These are phyloP conservation scores for Alternaria tenuissima DNA, from an alignment of 2,329 filamentous ascomycete genomes.

Conservation along the genomic window DNA sequence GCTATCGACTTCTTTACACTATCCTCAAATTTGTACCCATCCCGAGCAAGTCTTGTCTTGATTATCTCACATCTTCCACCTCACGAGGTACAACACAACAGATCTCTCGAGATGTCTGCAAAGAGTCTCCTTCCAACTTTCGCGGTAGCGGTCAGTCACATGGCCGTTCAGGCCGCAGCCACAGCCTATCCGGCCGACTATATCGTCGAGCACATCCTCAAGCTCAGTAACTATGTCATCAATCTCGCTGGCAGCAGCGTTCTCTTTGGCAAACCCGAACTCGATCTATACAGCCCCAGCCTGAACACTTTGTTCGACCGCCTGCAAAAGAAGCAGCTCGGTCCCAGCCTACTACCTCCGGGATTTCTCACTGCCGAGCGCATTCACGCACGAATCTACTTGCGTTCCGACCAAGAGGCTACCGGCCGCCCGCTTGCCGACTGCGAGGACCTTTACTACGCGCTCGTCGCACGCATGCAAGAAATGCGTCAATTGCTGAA, in stretches of 20 bases:
- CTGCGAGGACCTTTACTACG: slow-evolving; percentile 48
- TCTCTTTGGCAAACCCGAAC: slow-evolving; percentile 16
- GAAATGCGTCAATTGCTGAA: slow-evolving; percentile 34
- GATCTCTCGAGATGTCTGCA: slow-evolving; percentile 10
- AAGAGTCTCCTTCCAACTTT: slow-evolving; percentile 18
- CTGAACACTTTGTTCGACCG: slow-evolving; percentile 39
- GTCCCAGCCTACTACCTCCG: slow-evolving; percentile 24
- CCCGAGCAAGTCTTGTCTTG: neutral
- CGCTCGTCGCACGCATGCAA: slow-evolving; percentile 35
- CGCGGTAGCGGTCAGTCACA: slow-evolving; percentile 25
- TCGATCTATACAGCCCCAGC: slow-evolving; percentile 38
- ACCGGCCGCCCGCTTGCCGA: slow-evolving; percentile 58
- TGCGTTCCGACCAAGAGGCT: slow-evolving; percentile 44
- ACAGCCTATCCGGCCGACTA: slow-evolving; percentile 17
- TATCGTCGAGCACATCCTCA: slow-evolving; percentile 31
- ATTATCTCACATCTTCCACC: neutral
- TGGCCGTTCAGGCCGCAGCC: slow-evolving; percentile 16
- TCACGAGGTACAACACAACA: neutral
- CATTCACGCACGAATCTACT: slow-evolving; percentile 15
- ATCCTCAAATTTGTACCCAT: neutral
- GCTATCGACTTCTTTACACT: neutral
- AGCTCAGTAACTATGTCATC: slow-evolving; percentile 24
- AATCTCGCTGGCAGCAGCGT: slow-evolving; percentile 15
- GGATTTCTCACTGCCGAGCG: slow-evolving; percentile 20
- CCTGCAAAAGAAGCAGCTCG: slow-evolving; percentile 44